Percentiles rank a stretch among this genome's conserved stretches.
Evolutionary conservation across 345 rosid species (phyloP).

Genomic region (Viola odorata): DNA sequence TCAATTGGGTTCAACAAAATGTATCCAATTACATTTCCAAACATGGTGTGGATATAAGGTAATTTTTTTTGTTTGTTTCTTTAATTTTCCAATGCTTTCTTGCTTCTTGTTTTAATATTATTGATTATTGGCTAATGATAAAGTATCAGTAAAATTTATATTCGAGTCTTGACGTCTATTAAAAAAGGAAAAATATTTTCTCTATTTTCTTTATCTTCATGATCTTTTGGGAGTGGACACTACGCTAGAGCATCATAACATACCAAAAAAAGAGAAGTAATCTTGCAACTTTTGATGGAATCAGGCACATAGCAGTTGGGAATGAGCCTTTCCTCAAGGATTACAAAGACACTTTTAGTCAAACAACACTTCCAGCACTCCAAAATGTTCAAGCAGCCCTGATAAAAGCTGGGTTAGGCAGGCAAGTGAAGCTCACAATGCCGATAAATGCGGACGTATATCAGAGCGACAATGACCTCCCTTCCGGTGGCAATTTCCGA

Average conservation of each 20-base stretch:
- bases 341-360: constrained; percentile 63
- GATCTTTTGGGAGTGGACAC: too few species aligned
- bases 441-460: constrained; percentile 92
- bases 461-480: constrained; percentile 31
- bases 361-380: constrained; percentile 71
- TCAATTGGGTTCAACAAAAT: constrained; percentile 67
- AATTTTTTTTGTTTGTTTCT: not conserved
- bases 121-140: too few species aligned
- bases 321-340: constrained; percentile 86
- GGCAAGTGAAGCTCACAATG: constrained; percentile 70
- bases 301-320: constrained; percentile 92
- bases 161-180: too few species aligned
- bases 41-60: constrained; percentile 67
- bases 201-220: too few species aligned
- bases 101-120: not conserved
- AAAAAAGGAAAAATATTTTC: too few species aligned
- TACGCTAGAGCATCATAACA: too few species aligned
- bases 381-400: constrained; percentile 71
- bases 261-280: too few species aligned
- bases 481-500: constrained; percentile 91
- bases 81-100: not conserved
- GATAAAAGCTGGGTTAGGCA: constrained; percentile 65
- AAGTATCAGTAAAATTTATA: too few species aligned
- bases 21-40: constrained; percentile 58
- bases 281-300: too few species aligned